Conservation (phyloP, 805 yeast species). For the Schizosaccharomyces pombe region DNA sequence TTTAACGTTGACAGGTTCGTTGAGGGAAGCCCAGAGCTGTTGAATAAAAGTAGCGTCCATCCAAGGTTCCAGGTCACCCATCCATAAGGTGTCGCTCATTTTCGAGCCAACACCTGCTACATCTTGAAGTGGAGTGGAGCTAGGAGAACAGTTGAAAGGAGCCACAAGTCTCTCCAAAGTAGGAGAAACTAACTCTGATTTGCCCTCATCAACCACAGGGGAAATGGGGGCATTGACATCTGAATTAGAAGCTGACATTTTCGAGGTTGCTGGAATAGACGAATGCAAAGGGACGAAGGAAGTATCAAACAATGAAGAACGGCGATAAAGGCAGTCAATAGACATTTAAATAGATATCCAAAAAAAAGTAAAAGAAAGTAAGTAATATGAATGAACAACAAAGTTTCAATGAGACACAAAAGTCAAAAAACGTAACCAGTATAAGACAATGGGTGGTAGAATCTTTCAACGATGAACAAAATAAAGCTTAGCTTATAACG, state of each 20-base stretch:
- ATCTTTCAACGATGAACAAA: too few relatives aligned
- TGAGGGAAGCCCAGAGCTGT: conserved; percentile 45
- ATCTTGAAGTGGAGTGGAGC: not conserved
- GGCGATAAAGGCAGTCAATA: not conserved
- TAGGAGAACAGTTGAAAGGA: not conserved
- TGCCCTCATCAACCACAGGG: too few relatives aligned
- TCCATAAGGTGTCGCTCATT: conserved; percentile 14
- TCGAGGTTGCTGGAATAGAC: not conserved
- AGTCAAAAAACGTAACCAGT: too few relatives aligned
- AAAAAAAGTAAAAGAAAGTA: not conserved
- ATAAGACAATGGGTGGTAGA: too few relatives aligned
- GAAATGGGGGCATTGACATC: not conserved
- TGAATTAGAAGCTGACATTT: not conserved
- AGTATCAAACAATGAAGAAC: not conserved
- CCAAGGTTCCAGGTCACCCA: conserved; percentile 69
- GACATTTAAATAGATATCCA: not conserved
- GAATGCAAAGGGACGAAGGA: not conserved
- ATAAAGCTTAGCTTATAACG: too few relatives aligned
- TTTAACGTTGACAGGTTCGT: conserved; percentile 42
- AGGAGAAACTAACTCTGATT: not conserved
- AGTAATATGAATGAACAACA: not conserved
- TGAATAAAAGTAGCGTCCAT: conserved; percentile 55
- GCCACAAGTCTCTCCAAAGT: not conserved
- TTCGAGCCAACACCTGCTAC: not conserved
- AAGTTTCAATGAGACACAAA: too few relatives aligned